Conservation (phyloP, 768 basidiomycete genomes). For the Trametes cinnabarina region DNA sequence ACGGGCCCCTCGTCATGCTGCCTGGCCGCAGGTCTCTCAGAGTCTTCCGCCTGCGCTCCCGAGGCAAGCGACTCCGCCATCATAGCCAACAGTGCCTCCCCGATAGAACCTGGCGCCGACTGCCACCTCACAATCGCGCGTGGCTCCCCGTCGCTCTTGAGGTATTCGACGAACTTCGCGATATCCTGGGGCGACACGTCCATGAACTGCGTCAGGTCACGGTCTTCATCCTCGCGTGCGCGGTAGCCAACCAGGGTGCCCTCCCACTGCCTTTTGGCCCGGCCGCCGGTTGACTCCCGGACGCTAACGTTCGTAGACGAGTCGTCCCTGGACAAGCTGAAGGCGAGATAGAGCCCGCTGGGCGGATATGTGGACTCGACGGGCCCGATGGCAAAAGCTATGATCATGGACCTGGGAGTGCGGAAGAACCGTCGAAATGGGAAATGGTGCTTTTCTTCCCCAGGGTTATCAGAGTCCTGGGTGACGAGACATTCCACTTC, state of each 20-base stretch:
- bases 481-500: neutral
- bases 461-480: neutral
- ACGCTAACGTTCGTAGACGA: neutral
- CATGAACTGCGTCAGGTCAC: neutral
- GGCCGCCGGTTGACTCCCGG: neutral
- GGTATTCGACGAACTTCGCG: neutral
- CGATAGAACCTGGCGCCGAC: no score
- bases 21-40: no score
- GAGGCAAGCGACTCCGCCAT: neutral
- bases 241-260: conserved; percentile 1
- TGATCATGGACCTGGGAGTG: neutral
- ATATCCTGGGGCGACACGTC: neutral
- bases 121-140: neutral
- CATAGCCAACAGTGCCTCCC: no score
- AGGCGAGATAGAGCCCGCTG: neutral
- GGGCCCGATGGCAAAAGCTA: neutral
- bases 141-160: neutral
- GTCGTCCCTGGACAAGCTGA: neutral
- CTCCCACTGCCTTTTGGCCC: neutral
- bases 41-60: no score
- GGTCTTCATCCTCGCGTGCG: neutral
- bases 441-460: neutral
- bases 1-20: no score
- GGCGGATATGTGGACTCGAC: neutral
- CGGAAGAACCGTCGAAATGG: neutral